Evolutionary conservation across 768 basidiomycete genomes (phyloP), one percentile per base, ranked within the genome.

Genomic region (Termitomyces sp.): DNA sequence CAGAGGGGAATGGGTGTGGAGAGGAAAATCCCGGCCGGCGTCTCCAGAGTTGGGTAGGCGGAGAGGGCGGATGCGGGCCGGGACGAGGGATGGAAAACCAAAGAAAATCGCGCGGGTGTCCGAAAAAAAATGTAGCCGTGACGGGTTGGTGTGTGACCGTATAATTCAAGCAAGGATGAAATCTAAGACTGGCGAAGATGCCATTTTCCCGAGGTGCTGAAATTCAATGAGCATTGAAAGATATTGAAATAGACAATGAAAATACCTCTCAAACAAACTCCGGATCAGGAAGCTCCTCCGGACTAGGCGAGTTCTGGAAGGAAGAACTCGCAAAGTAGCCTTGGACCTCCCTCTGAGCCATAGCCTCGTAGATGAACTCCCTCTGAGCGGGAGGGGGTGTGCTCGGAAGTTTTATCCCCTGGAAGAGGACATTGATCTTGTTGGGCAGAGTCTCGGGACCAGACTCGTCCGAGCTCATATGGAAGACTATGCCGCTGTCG

Each of bases 231-330:
- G 32, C 31, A 17, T 34, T 4, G 14, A 40, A 17, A 9, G n/a
- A 51, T 37, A 56, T 5, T 32, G 29, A 47, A 12, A 20, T 20
- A 32, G 43, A 40, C 34, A 48, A 11, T 12, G 4, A 14, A 43
- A 37, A 48, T 17, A 60, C 54, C 61, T 52, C 72, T 81, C 72
- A 81, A 56, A 77, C 74, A 69, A 88, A 86, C 65, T 80, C 76
- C 59, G 88, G 89, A 62, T 85, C 83, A 50, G 91, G 91, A 52
- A 92, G 75, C 69, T 89, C 89, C 63, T 92, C 91, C 56, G 91
- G 91, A 68, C 87, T 91, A 15, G 91, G 91, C 61, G 89, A 91
- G 78, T 91, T 92, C 81, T 92, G 91, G 84, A 91, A 92, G 68
- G 81, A 78, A 37, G 89, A 91, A 68, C 89, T 91, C 66, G 91